Evolutionary conservation across 2,329 filamentous ascomycete genomes (phyloP).

Genomic region (Dothideomycetes sp.): DNA sequence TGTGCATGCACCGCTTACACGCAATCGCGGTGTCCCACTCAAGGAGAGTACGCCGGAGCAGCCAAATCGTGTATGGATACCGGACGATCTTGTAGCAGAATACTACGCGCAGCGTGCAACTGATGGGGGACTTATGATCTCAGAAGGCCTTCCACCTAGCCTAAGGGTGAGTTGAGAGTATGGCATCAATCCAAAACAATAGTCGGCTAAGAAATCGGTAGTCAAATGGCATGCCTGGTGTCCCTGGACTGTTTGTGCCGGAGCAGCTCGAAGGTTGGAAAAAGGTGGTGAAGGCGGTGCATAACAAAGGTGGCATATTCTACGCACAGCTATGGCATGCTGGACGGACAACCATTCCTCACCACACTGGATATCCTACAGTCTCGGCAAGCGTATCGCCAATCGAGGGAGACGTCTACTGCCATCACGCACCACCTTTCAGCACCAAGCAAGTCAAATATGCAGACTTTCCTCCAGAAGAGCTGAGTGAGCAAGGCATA

Average conservation of each 20-base stretch:
- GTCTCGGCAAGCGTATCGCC: background rate
- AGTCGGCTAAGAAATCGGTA: background rate
- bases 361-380: background rate
- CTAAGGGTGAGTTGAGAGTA: background rate
- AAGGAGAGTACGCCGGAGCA: conserved; percentile 33
- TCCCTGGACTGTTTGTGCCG: background rate
- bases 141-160: background rate
- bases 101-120: conserved; percentile 21
- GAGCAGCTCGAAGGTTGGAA: background rate
- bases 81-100: conserved; percentile 29
- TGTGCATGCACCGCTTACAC: conserved; percentile 41
- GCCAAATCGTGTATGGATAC: conserved; percentile 39
- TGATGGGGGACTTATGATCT: conserved; percentile 2
- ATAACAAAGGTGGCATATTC: background rate
- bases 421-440: background rate
- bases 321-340: background rate
- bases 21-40: conserved; percentile 39
- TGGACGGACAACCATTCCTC: background rate
- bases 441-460: background rate
- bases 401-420: background rate
- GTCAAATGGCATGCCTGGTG: background rate
- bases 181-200: no score
- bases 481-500: background rate
- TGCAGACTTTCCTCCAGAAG: background rate
- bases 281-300: background rate